Evolutionary conservation across 2,329 filamentous ascomycete genomes (phyloP).

Genomic region (Arthrobotrys megalospora): DNA sequence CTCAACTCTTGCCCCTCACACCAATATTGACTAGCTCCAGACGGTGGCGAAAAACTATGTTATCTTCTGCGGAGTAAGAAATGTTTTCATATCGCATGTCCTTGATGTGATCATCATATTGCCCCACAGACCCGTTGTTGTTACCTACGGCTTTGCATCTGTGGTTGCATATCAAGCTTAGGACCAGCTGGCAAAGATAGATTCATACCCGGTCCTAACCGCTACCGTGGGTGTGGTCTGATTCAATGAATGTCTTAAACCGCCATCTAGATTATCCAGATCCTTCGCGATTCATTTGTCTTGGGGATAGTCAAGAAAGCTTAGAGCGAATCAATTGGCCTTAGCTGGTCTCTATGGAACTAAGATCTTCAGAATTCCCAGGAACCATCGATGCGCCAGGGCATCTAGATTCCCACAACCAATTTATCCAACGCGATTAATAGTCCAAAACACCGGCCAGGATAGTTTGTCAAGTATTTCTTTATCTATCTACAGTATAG

Average conservation of each 20-base stretch:
- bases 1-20: conserved; percentile 1
- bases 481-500: no score
- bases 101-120: conserved; percentile 13
- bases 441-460: no score
- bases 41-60: conserved; percentile 3
- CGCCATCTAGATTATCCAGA: background rate
- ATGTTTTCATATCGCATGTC: background rate
- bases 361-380: background rate
- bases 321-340: background rate
- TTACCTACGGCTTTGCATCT: background rate
- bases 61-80: background rate
- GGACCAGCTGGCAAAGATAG: background rate
- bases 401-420: no score
- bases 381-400: no score
- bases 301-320: background rate
- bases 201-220: conserved; percentile 11
- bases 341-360: background rate
- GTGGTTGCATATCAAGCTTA: background rate
- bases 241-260: conserved; percentile 10
- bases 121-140: background rate
- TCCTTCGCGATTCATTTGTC: background rate
- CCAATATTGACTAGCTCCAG: background rate
- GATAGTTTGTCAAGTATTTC: no score
- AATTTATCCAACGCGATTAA: no score
- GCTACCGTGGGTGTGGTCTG: background rate